Percentiles rank a stretch among this genome's conserved stretches.
Evolutionary conservation across 2,329 filamentous ascomycete species (phyloP).

Genomic region (Colletotrichum aenigma): DNA sequence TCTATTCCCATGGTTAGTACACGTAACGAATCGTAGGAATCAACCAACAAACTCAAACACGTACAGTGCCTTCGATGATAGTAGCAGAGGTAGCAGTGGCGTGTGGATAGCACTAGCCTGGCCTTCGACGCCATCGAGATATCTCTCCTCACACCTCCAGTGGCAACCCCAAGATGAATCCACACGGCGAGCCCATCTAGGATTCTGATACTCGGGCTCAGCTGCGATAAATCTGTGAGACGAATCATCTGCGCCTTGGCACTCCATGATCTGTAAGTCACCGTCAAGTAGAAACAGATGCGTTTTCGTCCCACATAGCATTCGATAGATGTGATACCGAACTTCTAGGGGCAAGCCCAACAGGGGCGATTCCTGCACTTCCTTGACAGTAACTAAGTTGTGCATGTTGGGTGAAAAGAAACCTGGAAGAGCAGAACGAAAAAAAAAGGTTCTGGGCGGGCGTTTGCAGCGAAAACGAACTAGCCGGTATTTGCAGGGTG

Average conservation of each 20-base stretch:
- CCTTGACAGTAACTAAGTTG: no score
- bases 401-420: no score
- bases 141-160: background rate
- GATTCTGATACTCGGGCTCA: background rate
- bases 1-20: accelerated
- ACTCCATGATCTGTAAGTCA: background rate
- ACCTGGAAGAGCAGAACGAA: no score
- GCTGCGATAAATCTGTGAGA: background rate
- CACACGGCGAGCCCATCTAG: background rate
- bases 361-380: no score
- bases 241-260: background rate
- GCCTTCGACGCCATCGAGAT: background rate
- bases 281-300: background rate
- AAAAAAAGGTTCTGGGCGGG: no score
- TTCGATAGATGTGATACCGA: background rate
- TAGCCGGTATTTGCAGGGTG: no score
- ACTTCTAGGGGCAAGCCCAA: background rate
- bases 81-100: background rate
- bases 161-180: background rate
- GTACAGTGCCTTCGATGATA: background rate
- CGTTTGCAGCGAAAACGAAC: no score
- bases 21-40: accelerated
- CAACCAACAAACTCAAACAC: background rate
- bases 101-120: background rate
- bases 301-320: background rate